Percentiles rank a stretch among this genome's conserved stretches.
These are phyloP conservation scores for Amphirosellinia nigrospora DNA, from an alignment of 495 filamentous ascomycete species.

Conservation along the genomic window DNA sequence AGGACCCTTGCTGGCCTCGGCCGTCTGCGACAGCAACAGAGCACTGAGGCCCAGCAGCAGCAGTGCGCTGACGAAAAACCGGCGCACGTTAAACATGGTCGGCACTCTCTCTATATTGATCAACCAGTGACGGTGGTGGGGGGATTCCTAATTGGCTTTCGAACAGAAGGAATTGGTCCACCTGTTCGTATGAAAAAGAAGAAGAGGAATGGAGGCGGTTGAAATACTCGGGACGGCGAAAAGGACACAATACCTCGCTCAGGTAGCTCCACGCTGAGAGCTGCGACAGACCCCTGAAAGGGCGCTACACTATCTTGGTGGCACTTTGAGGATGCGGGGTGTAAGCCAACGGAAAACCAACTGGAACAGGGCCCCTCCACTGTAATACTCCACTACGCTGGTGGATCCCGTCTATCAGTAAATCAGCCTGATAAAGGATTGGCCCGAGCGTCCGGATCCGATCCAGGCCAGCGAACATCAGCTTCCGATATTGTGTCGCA, in stretches of 20 bases:
- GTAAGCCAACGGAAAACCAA: neutral
- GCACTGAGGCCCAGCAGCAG: conserved; percentile 75
- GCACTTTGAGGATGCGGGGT: conserved; percentile 19
- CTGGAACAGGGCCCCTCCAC: conserved; percentile 8
- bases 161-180: conserved; percentile 20
- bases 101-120: conserved; percentile 9
- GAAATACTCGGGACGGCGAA: conserved; percentile 17
- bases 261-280: conserved; percentile 14
- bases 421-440: conserved; percentile 25
- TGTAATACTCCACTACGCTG: neutral
- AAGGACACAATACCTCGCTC: conserved; percentile 23
- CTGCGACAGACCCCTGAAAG: conserved; percentile 25
- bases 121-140: conserved; percentile 19
- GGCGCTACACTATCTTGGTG: neutral
- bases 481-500: conserved; percentile 11
- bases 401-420: conserved; percentile 1
- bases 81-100: conserved; percentile 62
- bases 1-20: conserved; percentile 82
- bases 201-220: conserved; percentile 6
- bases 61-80: conserved; percentile 68
- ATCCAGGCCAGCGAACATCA: conserved; percentile 6
- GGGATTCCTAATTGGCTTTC: conserved; percentile 3
- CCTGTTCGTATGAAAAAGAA: conserved; percentile 13
- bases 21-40: conserved; percentile 73
- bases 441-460: conserved; percentile 12